A percentile compares a stretch with the other conserved stretches of the same genome.
These are phyloP conservation scores for Colletotrichum horii DNA, from an alignment of 2,329 filamentous ascomycete species.

Conservation along the genomic window DNA sequence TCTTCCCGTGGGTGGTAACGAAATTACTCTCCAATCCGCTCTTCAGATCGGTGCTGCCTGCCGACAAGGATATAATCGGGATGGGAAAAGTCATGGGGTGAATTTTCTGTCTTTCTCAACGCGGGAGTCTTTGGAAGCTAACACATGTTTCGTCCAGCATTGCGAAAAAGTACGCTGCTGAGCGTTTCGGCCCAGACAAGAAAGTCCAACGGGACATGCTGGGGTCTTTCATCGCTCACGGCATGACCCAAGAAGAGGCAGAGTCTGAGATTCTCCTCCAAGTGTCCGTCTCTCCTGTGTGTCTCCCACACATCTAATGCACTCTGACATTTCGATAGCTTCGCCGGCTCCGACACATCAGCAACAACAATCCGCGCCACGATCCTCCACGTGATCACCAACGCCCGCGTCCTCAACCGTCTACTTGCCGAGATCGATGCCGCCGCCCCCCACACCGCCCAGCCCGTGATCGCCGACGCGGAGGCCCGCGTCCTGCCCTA, in stretches of 20 bases:
- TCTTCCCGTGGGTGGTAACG: constrained; percentile 42
- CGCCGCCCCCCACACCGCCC: constrained; percentile 27
- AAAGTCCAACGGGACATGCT: constrained; percentile 58
- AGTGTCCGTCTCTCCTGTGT: constrained; percentile 27
- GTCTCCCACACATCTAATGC: not conserved
- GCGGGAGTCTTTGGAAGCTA: constrained; percentile 28
- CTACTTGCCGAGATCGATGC: constrained; percentile 50
- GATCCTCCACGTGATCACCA: constrained; percentile 57
- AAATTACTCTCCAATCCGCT: constrained; percentile 43
- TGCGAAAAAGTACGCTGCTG: constrained; percentile 47
- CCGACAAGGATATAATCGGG: constrained; percentile 38
- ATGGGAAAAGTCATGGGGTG: constrained; percentile 51
- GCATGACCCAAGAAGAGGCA: constrained; percentile 39
- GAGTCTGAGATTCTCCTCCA: constrained; percentile 49
- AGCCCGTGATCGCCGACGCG: constrained; percentile 31
- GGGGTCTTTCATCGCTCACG: constrained; percentile 43
- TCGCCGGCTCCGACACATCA: constrained; percentile 64
- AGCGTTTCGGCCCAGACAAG: constrained; percentile 47
- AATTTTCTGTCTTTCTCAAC: constrained; percentile 30
- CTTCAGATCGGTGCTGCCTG: constrained; percentile 44
- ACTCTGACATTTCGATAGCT: constrained; percentile 30
- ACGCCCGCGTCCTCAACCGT: constrained; percentile 47
- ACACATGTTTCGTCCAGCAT: constrained; percentile 36
- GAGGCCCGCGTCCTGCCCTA: constrained; percentile 44
- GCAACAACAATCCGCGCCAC: constrained; percentile 59